Conservation (phyloP, 2,329 filamentous ascomycete species). For the Exophiala viscosa region DNA sequence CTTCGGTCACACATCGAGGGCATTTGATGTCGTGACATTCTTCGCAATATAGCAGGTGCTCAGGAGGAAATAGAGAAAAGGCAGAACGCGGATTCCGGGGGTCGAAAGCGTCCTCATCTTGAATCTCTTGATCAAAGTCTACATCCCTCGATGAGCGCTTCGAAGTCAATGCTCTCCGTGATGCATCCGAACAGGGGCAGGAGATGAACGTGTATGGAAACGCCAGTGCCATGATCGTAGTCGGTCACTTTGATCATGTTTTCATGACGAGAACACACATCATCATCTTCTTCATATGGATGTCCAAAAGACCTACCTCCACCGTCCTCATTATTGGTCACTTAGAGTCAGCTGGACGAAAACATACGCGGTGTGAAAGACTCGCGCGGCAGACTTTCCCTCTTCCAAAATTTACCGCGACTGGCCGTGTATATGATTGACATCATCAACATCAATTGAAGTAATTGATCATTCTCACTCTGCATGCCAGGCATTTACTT, state of each 20-base stretch:
- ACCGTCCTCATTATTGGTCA: too few species aligned
- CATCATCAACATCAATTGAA: conserved; percentile 9
- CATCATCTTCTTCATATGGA: too few species aligned
- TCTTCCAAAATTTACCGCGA: too few species aligned
- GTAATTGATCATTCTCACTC: background rate
- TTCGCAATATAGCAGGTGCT: conserved; percentile 93
- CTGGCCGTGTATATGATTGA: conserved; percentile 3
- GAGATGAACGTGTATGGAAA: conserved; percentile 64
- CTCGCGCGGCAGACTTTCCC: too few species aligned
- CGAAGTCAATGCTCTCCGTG: conserved; percentile 19
- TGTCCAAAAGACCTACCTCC: too few species aligned
- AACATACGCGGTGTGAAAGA: too few species aligned
- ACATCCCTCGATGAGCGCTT: conserved; percentile 27
- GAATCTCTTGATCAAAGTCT: conserved; percentile 44
- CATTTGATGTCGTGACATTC: conserved; percentile 97
- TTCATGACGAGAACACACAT: too few species aligned
- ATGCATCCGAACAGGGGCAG: conserved; percentile 54
- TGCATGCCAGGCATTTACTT: conserved; percentile 23
- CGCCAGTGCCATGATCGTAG: conserved; percentile 47
- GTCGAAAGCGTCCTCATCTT: conserved; percentile 78
- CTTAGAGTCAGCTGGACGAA: too few species aligned
- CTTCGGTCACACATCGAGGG: conserved; percentile 83
- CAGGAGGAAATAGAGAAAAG: conserved; percentile 88
- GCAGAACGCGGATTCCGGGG: conserved; percentile 79
- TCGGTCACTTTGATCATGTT: background rate